A percentile compares a stretch with the other conserved stretches of the same genome.
Conservation (phyloP, 352 stramenopile genomes). For the Globisporangium paddicum region DNA sequence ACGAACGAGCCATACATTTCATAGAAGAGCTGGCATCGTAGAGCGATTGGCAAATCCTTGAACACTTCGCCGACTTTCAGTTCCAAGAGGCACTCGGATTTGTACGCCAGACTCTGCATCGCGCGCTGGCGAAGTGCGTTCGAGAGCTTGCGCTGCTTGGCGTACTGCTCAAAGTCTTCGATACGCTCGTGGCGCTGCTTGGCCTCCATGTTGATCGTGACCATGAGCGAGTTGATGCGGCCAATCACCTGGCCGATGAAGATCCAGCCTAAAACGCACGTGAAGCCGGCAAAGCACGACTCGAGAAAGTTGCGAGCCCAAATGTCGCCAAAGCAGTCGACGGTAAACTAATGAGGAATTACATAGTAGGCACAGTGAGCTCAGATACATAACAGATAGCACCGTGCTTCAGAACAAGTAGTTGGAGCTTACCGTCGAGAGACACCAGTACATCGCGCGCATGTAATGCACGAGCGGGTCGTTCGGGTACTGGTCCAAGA, state of each 20-base stretch:
- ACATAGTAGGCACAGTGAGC: background rate
- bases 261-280: constrained; percentile 68
- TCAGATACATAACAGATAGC: background rate
- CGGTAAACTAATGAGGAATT: constrained; percentile 44
- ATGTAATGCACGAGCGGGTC: constrained; percentile 56
- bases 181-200: constrained; percentile 46
- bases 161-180: constrained; percentile 70
- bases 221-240: constrained; percentile 65
- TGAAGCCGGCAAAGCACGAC: constrained; percentile 49
- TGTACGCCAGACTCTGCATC: constrained; percentile 45
- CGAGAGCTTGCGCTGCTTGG: constrained; percentile 46
- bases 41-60: constrained; percentile 31
- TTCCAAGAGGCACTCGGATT: constrained; percentile 45
- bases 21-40: constrained; percentile 35
- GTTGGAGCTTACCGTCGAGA: constrained; percentile 43
- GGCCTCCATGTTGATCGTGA: constrained; percentile 51
- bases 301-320: constrained; percentile 58
- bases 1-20: constrained; percentile 52
- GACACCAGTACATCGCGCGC: constrained; percentile 74
- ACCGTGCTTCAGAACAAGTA: background rate
- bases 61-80: constrained; percentile 35
- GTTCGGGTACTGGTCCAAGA: constrained; percentile 49
- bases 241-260: constrained; percentile 75
- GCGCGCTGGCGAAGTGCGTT: constrained; percentile 33
- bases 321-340: constrained; percentile 75